A percentile compares a stretch with the other conserved stretches of the same genome.
These are phyloP conservation scores for Gentiana dahurica DNA, from an alignment of 257 asterid species.

Conservation along the genomic window DNA sequence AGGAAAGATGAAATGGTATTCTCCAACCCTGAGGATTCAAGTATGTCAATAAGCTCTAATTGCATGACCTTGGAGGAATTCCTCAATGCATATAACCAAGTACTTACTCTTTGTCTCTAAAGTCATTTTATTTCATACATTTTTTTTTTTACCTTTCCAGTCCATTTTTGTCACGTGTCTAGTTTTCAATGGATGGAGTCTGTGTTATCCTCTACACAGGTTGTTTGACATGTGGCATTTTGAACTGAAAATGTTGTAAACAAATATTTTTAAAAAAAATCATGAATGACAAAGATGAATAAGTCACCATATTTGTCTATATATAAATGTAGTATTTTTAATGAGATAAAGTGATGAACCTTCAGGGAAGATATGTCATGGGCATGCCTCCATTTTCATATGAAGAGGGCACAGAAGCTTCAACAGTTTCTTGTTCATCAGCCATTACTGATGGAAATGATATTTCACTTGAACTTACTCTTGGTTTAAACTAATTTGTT, in stretches of 20 bases:
- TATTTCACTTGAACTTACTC: constrained; percentile 51
- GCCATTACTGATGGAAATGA: constrained; percentile 12
- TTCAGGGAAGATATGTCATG: constrained; percentile 2
- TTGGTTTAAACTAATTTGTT: constrained; percentile 14
- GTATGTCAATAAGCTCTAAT: background rate
- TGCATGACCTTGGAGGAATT: constrained; percentile 24
- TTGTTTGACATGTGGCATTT: no score
- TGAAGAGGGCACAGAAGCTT: background rate
- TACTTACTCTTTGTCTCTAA: background rate
- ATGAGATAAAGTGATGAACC: no score
- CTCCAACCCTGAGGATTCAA: no score
- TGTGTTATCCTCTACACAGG: no score
- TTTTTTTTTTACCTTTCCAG: background rate
- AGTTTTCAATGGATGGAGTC: no score
- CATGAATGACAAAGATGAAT: no score
- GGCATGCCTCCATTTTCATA: background rate
- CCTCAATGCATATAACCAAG: constrained; percentile 8
- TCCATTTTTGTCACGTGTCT: no score
- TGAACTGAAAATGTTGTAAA: no score
- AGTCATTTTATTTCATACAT: background rate
- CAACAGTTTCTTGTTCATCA: constrained; percentile 11
- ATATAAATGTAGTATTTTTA: no score
- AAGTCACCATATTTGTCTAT: no score
- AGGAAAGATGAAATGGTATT: no score
- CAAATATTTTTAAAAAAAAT: no score